A percentile compares a stretch with the other conserved stretches of the same genome.
phyloP scores from a whole-genome alignment of 2,329 filamentous ascomycete species.

The Dactylellina parvicollis region DNA sequence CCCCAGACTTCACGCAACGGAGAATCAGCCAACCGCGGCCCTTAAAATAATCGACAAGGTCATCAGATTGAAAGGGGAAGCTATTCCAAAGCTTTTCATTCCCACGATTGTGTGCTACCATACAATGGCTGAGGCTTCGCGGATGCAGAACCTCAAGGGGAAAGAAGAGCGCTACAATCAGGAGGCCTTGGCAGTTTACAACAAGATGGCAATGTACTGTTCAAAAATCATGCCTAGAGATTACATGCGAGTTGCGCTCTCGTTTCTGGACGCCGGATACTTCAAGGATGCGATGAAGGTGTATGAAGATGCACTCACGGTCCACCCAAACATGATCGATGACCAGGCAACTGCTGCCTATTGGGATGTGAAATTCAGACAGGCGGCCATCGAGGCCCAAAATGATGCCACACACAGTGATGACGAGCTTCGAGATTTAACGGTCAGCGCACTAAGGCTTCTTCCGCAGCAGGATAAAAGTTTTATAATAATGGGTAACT shows the following conservation, averaged over 20 bases:
- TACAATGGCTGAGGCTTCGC: slow-evolving; percentile 28
- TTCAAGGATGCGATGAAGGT: slow-evolving; percentile 36
- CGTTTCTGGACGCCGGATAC: slow-evolving; percentile 46
- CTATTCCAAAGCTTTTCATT: slow-evolving; percentile 33
- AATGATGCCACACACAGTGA: slow-evolving; percentile 13
- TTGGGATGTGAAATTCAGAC: slow-evolving; percentile 47
- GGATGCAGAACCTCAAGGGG: slow-evolving; percentile 29
- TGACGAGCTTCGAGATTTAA: slow-evolving; percentile 31
- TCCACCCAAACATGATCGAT: slow-evolving; percentile 37
- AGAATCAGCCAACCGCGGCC: slow-evolving; percentile 36
- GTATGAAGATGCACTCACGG: slow-evolving; percentile 31
- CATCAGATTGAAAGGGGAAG: slow-evolving; percentile 15
- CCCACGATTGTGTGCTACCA: slow-evolving; percentile 49
- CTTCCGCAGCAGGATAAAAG: slow-evolving; percentile 36
- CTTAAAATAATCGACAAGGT: slow-evolving; percentile 32
- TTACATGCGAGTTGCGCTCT: slow-evolving; percentile 43
- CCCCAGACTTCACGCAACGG: slow-evolving; percentile 42
- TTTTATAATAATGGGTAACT: slow-evolving; percentile 39
- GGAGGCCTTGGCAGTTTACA: slow-evolving; percentile 29
- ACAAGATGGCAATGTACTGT: slow-evolving; percentile 38
- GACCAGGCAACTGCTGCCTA: slow-evolving; percentile 39
- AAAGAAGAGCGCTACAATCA: slow-evolving; percentile 39
- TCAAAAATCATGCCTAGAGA: slow-evolving; percentile 32
- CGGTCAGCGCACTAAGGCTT: slow-evolving; percentile 22
- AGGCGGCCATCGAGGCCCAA: slow-evolving; percentile 26